phyloP scores from a whole-genome alignment of 768 basidiomycete genomes.

The Amanita phalloides region DNA sequence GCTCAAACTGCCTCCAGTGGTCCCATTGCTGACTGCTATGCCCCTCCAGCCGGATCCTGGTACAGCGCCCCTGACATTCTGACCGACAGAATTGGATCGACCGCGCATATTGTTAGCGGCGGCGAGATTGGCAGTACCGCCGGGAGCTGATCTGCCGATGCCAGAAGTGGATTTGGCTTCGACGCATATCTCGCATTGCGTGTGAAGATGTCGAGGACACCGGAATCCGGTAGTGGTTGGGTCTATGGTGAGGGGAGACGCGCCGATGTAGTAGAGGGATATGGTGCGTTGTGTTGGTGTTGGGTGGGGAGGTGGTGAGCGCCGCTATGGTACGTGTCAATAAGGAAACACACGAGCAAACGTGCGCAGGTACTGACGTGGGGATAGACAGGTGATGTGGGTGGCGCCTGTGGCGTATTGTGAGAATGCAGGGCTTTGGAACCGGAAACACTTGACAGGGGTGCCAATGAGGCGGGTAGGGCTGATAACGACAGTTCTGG shows the following conservation, averaged over 20 bases:
- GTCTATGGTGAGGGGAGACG: constrained; percentile 50
- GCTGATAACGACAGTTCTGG: constrained; percentile 11
- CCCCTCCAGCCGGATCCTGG: not conserved
- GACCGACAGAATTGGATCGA: not conserved
- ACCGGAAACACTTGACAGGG: constrained; percentile 10
- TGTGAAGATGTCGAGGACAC: constrained; percentile 66
- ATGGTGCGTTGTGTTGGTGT: constrained; percentile 28
- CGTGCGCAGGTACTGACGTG: constrained; percentile 1
- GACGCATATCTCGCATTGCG: constrained; percentile 70
- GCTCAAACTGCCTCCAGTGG: constrained; percentile 38
- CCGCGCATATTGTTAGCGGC: constrained; percentile 8
- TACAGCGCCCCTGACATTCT: not conserved
- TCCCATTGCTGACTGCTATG: not conserved
- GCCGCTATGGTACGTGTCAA: constrained; percentile 5
- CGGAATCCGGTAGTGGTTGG: constrained; percentile 46
- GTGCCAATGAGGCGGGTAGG: constrained; percentile 9
- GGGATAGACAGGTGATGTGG: not conserved
- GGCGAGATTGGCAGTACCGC: constrained; percentile 16
- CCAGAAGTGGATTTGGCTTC: constrained; percentile 33
- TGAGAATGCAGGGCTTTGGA: constrained; percentile 9
- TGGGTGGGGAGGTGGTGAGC: constrained; percentile 13
- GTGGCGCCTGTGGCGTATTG: not conserved
- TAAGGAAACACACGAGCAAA: constrained; percentile 12
- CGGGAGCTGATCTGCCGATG: constrained; percentile 12
- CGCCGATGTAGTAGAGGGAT: constrained; percentile 47